Conservation (phyloP, 257 asterid species). For the Solanum lignicaule region DNA sequence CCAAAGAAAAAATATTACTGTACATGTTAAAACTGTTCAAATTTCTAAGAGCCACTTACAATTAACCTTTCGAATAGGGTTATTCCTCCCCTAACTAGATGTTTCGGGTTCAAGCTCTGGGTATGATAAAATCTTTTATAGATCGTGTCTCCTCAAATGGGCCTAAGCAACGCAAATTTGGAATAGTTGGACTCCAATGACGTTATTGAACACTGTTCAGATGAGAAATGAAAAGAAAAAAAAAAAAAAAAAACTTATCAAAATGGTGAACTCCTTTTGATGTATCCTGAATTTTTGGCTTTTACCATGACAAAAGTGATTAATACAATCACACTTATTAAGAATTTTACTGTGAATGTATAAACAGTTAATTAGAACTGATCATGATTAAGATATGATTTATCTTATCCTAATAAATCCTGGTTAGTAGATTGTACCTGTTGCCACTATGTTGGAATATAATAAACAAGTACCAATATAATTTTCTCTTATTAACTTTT, state of each 20-base stretch:
- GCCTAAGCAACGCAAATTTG: neutral
- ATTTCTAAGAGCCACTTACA: neutral
- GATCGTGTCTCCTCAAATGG: too few species aligned
- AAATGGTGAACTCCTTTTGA: neutral
- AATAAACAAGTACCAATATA: neutral
- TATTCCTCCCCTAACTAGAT: too few species aligned
- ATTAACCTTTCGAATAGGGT: neutral
- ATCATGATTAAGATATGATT: neutral
- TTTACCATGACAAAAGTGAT: slow-evolving; percentile 1
- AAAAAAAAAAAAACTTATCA: neutral
- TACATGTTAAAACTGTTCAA: neutral
- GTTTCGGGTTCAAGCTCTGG: neutral
- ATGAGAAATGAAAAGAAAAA: neutral
- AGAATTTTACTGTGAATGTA: neutral
- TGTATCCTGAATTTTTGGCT: slow-evolving; percentile 18
- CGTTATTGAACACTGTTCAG: neutral
- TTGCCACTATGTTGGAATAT: neutral
- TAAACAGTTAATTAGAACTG: neutral
- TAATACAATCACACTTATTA: neutral
- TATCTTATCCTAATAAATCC: slow-evolving; percentile 12
- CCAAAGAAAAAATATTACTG: neutral
- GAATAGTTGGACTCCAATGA: neutral
- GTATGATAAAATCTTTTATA: too few species aligned
- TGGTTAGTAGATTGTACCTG: neutral
- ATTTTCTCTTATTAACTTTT: neutral